Base-by-base conservation (phyloP, 1,139 yeast genomes). In the Diutina rugosa region DNA sequence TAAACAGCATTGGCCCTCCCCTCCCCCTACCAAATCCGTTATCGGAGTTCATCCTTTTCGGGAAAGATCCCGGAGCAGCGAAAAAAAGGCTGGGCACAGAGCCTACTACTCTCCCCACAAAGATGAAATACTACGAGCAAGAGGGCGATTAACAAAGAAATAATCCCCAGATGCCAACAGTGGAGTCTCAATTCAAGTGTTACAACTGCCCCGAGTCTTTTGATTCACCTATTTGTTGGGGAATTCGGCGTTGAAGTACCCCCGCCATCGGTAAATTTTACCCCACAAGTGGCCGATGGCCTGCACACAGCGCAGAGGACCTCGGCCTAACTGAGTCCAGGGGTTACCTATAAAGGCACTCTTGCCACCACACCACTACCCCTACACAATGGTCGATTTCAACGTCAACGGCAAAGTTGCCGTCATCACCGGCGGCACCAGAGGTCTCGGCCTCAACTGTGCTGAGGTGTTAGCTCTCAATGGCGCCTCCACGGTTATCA, bases 351-450 rank as follows among this genome's bases (percentile, higher is more conserved):
- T 16, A 44, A 44, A 44, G 3, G 26, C 16, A n/a, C 16, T 8
- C 4, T 16, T 44, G 26, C 46, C 46, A 18, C 46, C 1, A 44
- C 26, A n/a, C 14, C 8, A n/a, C n/a, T n/a, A 21, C 48, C 21
- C 9, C 12, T 18, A 12, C 21, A 26, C 8, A 4, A 76, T 75
- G 79, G 79, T 74, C 46, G 77, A 74, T 59, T 70, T 70, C 56
- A 76, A 75, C 60, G 84, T 84, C 45, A 71, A 81, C 57, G 89
- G 86, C 44, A 86, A 86, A 67, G 76, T 78, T 7, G 91, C 89
- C 1, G 80, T 84, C 14, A 76, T 87, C 61, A 87, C 93, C n/a
- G 95, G 93, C 18, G 90, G 91, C 48, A 81, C 90, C 52, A 74
- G 93, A 62, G 93, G 93, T 0, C 79, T 86, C 56, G 93, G 93